phyloP scores from a whole-genome alignment of 768 basidiomycete species.

The Phylloporus rhodoxanthus region DNA sequence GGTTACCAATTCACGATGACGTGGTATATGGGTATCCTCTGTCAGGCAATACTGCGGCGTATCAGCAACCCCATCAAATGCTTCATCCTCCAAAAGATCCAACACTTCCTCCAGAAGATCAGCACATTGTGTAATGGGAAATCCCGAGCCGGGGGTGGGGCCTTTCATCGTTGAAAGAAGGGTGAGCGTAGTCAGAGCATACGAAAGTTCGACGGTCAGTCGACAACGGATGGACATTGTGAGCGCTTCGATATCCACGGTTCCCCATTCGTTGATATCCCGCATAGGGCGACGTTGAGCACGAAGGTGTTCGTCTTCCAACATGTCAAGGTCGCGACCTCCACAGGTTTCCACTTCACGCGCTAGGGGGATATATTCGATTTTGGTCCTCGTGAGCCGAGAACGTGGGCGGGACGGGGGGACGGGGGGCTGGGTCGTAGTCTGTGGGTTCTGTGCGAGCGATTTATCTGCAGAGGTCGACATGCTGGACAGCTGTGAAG shows the following conservation, averaged over 20 bases:
- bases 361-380: slow-evolving; percentile 80
- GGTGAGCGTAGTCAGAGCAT: slow-evolving; percentile 82
- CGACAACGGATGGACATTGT: slow-evolving; percentile 90
- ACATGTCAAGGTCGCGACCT: slow-evolving; percentile 67
- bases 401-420: slow-evolving; percentile 37
- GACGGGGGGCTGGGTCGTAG: slow-evolving; percentile 26
- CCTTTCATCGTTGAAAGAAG: slow-evolving; percentile 75
- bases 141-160: slow-evolving; percentile 50
- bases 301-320: slow-evolving; percentile 57
- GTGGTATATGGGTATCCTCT: slow-evolving; percentile 40
- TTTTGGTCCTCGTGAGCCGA: slow-evolving; percentile 65
- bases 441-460: slow-evolving; percentile 18
- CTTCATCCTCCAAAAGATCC: slow-evolving; percentile 79
- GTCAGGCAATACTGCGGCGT: slow-evolving; percentile 21
- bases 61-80: slow-evolving; percentile 51
- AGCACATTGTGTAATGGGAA: slow-evolving; percentile 66
- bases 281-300: slow-evolving; percentile 54
- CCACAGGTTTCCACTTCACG: slow-evolving; percentile 73
- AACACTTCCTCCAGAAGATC: slow-evolving; percentile 84
- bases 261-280: slow-evolving; percentile 80
- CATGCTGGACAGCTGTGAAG: slow-evolving; percentile 16
- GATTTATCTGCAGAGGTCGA: slow-evolving; percentile 16
- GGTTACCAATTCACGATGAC: slow-evolving; percentile 61
- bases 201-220: slow-evolving; percentile 77
- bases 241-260: slow-evolving; percentile 86